Evolutionary conservation across 495 filamentous ascomycete species (phyloP), one percentile per base, ranked within the genome.

Genomic region (Aspergillus cavernicola): DNA sequence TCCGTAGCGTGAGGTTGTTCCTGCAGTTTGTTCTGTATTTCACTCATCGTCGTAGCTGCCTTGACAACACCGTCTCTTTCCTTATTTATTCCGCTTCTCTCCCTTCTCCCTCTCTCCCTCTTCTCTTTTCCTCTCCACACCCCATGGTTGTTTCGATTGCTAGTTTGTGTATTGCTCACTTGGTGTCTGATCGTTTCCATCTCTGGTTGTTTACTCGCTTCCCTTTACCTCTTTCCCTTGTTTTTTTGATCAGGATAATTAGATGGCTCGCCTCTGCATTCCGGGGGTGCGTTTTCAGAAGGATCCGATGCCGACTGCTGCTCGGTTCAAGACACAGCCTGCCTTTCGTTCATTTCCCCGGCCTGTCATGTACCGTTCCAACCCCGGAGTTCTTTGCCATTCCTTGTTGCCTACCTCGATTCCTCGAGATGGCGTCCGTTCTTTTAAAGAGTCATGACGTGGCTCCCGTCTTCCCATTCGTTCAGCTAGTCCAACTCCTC

Each of bases 91-190:
- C 9, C 48, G 20, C 26, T n/a, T 8, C 15, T 5, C 13, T 7
- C 46, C 20, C 22, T 26, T 2, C 28, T 4, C 42, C 29, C 32
- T 12, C 35, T 52, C n/a, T 43, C 1, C 43, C 23, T 33, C 42
- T 39, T 48, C 41, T 51, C 36, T 29, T 41, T 33, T 44, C 32
- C 43, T 49, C 54, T 19, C 37, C 38, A 56, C 48, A 47, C 46
- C 55, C 12, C 38, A 44, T 63, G 53, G 53, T 57, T 40, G 18
- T 43, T 54, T 60, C 52, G 52, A 63, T 46, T 56, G 41, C 51
- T 57, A 60, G 60, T 58, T n/a, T 55, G 42, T 48, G 52, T 61
- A 52, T 35, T 46, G 16, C n/a, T 29, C 44, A 55, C 59, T 43
- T 24, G 50, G 46, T 52, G 41, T 13, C 47, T 55, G 1, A 56